Base-by-base conservation (phyloP, 371 early-diverging fungal genomes). In the Mucor plumbeus region DNA sequence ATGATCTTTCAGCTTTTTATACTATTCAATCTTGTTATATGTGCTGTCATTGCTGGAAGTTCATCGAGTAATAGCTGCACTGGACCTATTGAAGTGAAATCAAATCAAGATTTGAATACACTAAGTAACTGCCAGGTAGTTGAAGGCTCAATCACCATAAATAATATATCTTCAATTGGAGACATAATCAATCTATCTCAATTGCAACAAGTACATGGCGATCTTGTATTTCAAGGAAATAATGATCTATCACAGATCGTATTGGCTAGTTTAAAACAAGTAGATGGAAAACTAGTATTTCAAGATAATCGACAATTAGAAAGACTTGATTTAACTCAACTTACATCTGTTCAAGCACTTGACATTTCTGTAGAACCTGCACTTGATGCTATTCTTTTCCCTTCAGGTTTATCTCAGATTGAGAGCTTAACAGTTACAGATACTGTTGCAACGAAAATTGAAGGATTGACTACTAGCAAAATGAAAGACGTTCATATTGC, bases 281-380 rank as follows among this genome's bases (percentile, higher is more conserved):
- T 81, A 38, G 79, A 80, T 26, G 84, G 83, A 1, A 59, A 70
- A 13, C 70, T 87, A 35, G 66, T 70, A 4, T 54, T 85, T 17
- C 75, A 65, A 34, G 82, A 84, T 63, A 85, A 87, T 69, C 84
- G 76, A 15, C 66, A 67, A n/a, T 63, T 87, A 21, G 73, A 67
- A 19, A 58, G 61, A 17, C 15, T 87, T 34, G 67, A 67, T 56
- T 50, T 79, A 60, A 67, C 84, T 5, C 67, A 70, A 8, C 61
- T 87, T 8, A 67, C 69, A 15, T 64, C 75, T 9, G 59, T 79
- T 33, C 74, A 72, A 36, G 60, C 71, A 14, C 75, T 87, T 35
- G 82, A 85, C 38, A 74, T 85, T 21, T 69, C 79, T 19, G 73
- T 75, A 0, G 69, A 76, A 31, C 84, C 86, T 10, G 75, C 79